Evolutionary conservation across 148 eudicot species (phyloP).

Genomic region (Chenopodium formosanum): DNA sequence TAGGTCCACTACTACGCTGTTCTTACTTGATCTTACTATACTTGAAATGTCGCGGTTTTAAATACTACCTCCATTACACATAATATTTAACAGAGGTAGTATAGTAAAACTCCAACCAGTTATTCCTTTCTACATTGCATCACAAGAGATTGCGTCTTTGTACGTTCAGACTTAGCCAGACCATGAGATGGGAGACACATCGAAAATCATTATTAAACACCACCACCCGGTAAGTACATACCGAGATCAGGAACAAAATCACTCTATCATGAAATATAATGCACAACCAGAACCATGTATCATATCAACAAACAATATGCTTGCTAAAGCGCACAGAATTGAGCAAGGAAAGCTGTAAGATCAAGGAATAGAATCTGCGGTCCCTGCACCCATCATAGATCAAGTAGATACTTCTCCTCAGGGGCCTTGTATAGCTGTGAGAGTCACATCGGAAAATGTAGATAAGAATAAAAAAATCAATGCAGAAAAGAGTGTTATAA

Average conservation of each 20-base stretch:
- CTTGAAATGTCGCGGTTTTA: no score
- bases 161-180: conserved; percentile 7
- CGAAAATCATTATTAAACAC: conserved; percentile 5
- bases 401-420: conserved; percentile 85
- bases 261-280: conserved; percentile 4
- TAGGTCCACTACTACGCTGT: no score
- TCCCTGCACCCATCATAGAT: conserved; percentile 83
- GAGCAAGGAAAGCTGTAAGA: conserved; percentile 90
- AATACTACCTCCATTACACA: no score
- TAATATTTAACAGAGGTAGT: no score
- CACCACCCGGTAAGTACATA: conserved; percentile 3
- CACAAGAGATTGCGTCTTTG: conserved; percentile 1
- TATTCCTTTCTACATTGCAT: background rate
- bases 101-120: no score
- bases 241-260: conserved; percentile 17
- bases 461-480: background rate
- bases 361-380: conserved; percentile 89
- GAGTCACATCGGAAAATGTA: background rate
- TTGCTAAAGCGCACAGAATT: conserved; percentile 76
- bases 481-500: background rate
- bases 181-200: conserved; percentile 3
- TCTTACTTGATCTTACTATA: no score
- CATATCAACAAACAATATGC: conserved; percentile 16
- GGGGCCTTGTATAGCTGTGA: conserved; percentile 44
- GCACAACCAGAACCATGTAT: conserved; percentile 21